Evolutionary conservation across 2,329 filamentous ascomycete species (phyloP).

Genomic region (Rhynchosporium secalis): DNA sequence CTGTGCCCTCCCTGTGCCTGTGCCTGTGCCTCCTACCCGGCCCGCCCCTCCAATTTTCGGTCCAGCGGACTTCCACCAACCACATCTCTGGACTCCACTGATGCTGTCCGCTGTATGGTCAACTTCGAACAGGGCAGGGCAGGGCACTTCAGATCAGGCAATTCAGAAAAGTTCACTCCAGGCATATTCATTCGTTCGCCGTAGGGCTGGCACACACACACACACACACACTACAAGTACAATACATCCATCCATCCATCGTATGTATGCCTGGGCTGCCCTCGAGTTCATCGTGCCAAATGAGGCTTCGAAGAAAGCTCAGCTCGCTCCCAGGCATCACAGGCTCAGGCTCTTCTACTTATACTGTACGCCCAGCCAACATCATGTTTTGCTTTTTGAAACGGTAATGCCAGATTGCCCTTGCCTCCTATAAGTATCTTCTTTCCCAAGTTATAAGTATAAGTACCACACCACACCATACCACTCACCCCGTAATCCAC

Average conservation of each 20-base stretch:
- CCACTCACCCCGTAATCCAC: not conserved
- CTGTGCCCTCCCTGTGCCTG: too few species aligned
- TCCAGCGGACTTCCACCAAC: not conserved
- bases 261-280: not conserved
- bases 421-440: too few species aligned
- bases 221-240: not conserved
- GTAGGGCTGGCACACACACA: not conserved
- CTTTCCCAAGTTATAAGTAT: too few species aligned
- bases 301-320: not conserved
- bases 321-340: not conserved
- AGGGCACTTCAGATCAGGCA: not conserved
- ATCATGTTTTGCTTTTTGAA: too few species aligned
- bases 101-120: constrained; percentile 9
- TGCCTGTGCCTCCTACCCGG: not conserved
- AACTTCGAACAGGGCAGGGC: not conserved
- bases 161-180: constrained; percentile 5
- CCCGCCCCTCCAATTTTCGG: not conserved
- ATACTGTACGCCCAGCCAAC: not conserved
- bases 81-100: constrained; percentile 1
- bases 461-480: not conserved
- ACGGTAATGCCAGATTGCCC: too few species aligned
- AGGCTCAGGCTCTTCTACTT: not conserved
- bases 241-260: not conserved
- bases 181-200: not conserved
- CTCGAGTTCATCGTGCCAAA: too few species aligned